Evolutionary conservation across 2,329 filamentous ascomycete species (phyloP).

Genomic region (Biscogniauxia marginata): DNA sequence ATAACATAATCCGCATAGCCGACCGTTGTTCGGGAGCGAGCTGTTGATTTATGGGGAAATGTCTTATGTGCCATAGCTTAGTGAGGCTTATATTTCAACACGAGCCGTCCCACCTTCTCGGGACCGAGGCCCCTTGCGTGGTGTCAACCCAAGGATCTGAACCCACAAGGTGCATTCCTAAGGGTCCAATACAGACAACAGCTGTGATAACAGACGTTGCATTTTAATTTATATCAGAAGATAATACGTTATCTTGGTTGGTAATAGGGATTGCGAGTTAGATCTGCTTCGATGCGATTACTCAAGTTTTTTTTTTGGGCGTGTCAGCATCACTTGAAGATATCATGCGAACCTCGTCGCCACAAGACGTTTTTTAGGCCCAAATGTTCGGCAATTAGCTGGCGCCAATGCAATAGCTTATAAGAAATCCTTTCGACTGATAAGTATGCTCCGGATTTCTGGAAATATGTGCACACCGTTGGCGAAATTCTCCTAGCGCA

Average conservation of each 20-base stretch:
- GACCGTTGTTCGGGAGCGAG: too few relatives aligned
- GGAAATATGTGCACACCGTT: conserved; percentile 46
- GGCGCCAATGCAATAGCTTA: conserved; percentile 50
- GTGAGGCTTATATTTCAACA: not conserved
- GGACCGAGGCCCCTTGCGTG: not conserved
- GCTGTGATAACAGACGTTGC: not conserved
- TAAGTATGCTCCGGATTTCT: conserved; percentile 45
- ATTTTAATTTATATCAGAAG: not conserved
- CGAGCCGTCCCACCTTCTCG: not conserved
- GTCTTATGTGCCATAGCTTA: not conserved
- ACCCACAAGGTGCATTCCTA: not conserved
- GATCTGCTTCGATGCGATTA: conserved; percentile 52
- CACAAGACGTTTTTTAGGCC: conserved; percentile 41
- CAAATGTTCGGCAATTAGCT: conserved; percentile 46
- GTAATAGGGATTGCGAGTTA: too few relatives aligned
- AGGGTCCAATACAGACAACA: not conserved
- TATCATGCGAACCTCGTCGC: conserved; percentile 40
- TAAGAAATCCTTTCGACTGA: conserved; percentile 53
- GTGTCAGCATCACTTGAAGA: conserved; percentile 47
- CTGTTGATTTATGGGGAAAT: too few relatives aligned
- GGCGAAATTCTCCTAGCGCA: conserved; percentile 23
- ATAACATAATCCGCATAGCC: too few relatives aligned
- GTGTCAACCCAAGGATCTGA: not conserved
- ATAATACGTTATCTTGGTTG: too few relatives aligned
- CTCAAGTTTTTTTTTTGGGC: conserved; percentile 52